Conservation (phyloP, 495 filamentous ascomycete species). For the Trypethelium eluteriae region DNA sequence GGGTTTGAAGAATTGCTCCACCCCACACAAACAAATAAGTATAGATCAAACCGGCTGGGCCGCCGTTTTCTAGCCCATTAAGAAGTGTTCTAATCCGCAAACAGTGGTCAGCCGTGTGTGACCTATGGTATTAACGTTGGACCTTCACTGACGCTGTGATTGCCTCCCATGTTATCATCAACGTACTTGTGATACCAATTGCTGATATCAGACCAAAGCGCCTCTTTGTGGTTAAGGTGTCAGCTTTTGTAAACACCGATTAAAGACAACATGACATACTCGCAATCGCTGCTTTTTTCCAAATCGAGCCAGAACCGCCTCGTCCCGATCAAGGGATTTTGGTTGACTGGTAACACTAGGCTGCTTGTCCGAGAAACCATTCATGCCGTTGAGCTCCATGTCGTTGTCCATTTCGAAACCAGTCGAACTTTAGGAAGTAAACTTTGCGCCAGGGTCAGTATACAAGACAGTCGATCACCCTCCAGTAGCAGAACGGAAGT, state of each 20-base stretch:
- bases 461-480: background rate
- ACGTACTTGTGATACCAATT: slow-evolving; percentile 18
- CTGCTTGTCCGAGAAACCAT: background rate
- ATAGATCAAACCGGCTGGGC: slow-evolving; percentile 20
- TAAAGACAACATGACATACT: background rate
- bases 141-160: background rate
- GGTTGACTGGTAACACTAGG: background rate
- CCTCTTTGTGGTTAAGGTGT: slow-evolving; percentile 14
- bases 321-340: background rate
- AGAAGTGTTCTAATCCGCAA: slow-evolving; percentile 5
- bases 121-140: background rate
- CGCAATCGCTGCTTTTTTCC: background rate
- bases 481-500: too few species aligned
- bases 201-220: slow-evolving; percentile 17
- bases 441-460: background rate
- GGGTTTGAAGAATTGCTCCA: slow-evolving; percentile 12
- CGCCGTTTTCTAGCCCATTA: slow-evolving; percentile 17
- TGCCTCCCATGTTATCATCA: slow-evolving; percentile 22
- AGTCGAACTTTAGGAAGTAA: background rate
- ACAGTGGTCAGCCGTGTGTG: background rate
- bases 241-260: background rate
- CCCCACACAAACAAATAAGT: slow-evolving; percentile 14
- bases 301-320: background rate
- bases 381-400: background rate
- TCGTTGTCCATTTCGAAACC: background rate